Evolutionary conservation across 306 rosid species (phyloP), one percentile per base, ranked within the genome.

Genomic region (Quercus engelmannii): DNA sequence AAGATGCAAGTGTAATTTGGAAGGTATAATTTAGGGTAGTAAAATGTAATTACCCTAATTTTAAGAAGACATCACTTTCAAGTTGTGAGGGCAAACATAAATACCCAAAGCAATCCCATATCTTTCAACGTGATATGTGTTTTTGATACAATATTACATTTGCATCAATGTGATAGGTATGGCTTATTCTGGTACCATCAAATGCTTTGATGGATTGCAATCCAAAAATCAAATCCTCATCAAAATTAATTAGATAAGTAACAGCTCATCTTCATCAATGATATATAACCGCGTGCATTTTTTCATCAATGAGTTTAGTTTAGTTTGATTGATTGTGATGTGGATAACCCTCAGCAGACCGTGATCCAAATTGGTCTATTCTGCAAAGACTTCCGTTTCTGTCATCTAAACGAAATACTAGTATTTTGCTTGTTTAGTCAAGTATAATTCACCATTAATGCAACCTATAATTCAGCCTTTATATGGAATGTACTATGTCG

Each of bases 151-250:
- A 65, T 46, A 38, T 7, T 38, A 8, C 46, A 41, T 41, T 41
- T 35, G 7, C 38, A 31, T n/a, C 74, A 69, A 71, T 61, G 51
- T 79, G 85, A 76, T 12, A 35, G 75, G 72, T 78, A 72, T 59
- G 74, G 77, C 65, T 64, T 85, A 12, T 56, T 54, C 55, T 55
- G 52, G 55, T 12, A 31, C 67, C 52, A 43, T 46, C 31, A 62
- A 64, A 65, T 52, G 67, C 55, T 68, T 77, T 35, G 43, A 20
- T 30, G 20, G 17, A 18, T 35, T 21, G 49, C 25, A 75, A 13
- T 23, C 35, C 20, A 59, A 52, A 58, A 74, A 52, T 49, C 64
- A 71, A 71, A 62, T n/a, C 83, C 55, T 58, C 51, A 8, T 21
- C 1, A 21, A 61, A 81, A 74, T 74, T 33, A 56, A 75, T 31